phyloP scores from a whole-genome alignment of 1,284 basidiomycete species.

The Sanghuangporus weigelae region DNA sequence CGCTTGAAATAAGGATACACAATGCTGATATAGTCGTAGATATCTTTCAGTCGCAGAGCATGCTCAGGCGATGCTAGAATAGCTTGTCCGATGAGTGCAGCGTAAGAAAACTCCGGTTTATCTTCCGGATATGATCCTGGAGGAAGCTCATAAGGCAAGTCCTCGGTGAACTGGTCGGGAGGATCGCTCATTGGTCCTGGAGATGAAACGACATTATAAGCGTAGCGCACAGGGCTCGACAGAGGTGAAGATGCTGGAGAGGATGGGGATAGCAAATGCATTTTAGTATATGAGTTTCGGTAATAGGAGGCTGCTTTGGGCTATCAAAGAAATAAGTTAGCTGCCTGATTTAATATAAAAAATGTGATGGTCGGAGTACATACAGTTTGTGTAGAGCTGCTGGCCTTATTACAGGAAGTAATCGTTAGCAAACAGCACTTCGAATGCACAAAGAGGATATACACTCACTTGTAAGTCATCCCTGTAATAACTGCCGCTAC shows the following conservation, averaged over 20 bases:
- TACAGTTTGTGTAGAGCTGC: neutral
- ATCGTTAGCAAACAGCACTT: neutral
- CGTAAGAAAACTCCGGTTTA: constrained; percentile 86
- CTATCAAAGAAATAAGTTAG: neutral
- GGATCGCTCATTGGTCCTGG: constrained; percentile 66
- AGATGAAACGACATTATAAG: constrained; percentile 72
- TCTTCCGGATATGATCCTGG: constrained; percentile 73
- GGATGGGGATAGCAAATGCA: constrained; percentile 28
- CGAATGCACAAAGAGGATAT: neutral
- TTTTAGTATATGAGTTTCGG: neutral
- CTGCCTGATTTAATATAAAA: neutral
- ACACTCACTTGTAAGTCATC: constrained; percentile 7
- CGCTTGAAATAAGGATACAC: constrained; percentile 92
- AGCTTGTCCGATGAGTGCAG: constrained; percentile 93
- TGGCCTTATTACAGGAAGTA: neutral
- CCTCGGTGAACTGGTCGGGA: constrained; percentile 53
- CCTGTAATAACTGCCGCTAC: constrained; percentile 9
- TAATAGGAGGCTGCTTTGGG: constrained; percentile 4
- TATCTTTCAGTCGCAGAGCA: constrained; percentile 88
- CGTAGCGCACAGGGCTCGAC: constrained; percentile 38
- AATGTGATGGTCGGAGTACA: neutral
- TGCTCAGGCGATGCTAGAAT: constrained; percentile 82
- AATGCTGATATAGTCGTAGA: constrained; percentile 93
- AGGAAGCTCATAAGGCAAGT: constrained; percentile 71
- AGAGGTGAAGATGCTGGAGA: constrained; percentile 48